phyloP scores from a whole-genome alignment of 176 grass and related monocot species.

The Pharus latifolius region DNA sequence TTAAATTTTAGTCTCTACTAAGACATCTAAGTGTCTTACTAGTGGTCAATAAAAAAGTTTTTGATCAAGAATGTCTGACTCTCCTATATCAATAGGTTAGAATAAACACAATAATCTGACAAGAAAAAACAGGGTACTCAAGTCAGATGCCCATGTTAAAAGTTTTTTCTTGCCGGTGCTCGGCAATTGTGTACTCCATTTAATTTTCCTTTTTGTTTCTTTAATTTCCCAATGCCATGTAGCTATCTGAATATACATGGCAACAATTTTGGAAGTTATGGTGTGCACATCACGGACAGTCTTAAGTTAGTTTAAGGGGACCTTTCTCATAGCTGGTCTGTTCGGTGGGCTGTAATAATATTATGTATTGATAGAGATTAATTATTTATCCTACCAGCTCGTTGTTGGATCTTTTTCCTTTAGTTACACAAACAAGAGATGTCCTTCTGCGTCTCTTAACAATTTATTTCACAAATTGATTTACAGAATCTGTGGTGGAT shows the following conservation, averaged over 20 bases:
- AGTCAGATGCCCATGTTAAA: too few species aligned
- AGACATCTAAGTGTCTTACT: too few species aligned
- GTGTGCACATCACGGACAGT: constrained; percentile 16
- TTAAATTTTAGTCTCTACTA: too few species aligned
- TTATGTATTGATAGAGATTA: constrained; percentile 26
- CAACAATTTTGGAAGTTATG: constrained; percentile 12
- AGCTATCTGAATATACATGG: neutral
- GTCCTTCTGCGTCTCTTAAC: neutral
- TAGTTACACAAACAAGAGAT: neutral
- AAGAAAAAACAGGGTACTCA: too few species aligned
- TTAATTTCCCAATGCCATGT: neutral
- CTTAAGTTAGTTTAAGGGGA: constrained; percentile 28
- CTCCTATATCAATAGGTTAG: too few species aligned
- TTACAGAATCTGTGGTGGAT: too few species aligned
- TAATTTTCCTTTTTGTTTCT: neutral
- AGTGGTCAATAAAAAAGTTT: too few species aligned
- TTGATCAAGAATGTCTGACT: too few species aligned
- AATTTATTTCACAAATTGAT: neutral
- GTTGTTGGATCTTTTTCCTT: constrained; percentile 3
- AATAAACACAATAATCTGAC: too few species aligned
- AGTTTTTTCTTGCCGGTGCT: too few species aligned
- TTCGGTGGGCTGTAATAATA: constrained; percentile 12
- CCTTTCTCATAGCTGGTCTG: constrained; percentile 29
- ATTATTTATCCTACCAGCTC: constrained; percentile 14
- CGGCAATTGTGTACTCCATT: too few species aligned